phyloP scores from a whole-genome alignment of 1,284 basidiomycete genomes.

The Phylloporus sp. region DNA sequence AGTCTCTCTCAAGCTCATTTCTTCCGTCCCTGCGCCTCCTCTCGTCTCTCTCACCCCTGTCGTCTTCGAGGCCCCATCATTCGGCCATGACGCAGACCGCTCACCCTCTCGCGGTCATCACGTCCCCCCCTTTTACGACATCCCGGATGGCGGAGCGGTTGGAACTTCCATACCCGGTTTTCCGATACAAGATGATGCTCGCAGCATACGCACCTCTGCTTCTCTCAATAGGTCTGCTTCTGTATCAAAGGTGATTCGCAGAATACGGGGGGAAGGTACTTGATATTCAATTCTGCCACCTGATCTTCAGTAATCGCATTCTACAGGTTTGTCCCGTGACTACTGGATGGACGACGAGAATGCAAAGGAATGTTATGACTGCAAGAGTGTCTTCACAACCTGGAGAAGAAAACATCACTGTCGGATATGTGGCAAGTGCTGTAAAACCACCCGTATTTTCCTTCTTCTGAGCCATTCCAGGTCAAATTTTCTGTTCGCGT shows the following conservation, averaged over 20 bases:
- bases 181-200: slow-evolving; percentile 82
- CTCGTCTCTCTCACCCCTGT: slow-evolving; percentile 84
- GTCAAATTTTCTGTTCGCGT: slow-evolving; percentile 90
- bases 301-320: slow-evolving; percentile 20
- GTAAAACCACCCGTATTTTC: neutral
- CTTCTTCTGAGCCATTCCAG: slow-evolving; percentile 49
- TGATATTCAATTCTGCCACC: neutral
- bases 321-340: slow-evolving; percentile 78
- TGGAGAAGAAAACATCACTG: slow-evolving; percentile 96
- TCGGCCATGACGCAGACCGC: slow-evolving; percentile 66
- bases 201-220: slow-evolving; percentile 76
- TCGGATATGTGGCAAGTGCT: slow-evolving; percentile 81
- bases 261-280: slow-evolving; percentile 85
- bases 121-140: slow-evolving; percentile 60
- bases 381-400: slow-evolving; percentile 89
- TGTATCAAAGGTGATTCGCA: slow-evolving; percentile 88
- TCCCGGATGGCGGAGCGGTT: slow-evolving; percentile 64
- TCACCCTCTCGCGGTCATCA: slow-evolving; percentile 62
- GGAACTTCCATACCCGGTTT: slow-evolving; percentile 84
- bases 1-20: slow-evolving; percentile 60
- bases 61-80: slow-evolving; percentile 75
- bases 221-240: slow-evolving; percentile 80
- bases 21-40: slow-evolving; percentile 73
- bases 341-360: slow-evolving; percentile 99
- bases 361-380: slow-evolving; percentile 95